phyloP scores from a whole-genome alignment of 306 rosid species.

The Purshia tridentata region DNA sequence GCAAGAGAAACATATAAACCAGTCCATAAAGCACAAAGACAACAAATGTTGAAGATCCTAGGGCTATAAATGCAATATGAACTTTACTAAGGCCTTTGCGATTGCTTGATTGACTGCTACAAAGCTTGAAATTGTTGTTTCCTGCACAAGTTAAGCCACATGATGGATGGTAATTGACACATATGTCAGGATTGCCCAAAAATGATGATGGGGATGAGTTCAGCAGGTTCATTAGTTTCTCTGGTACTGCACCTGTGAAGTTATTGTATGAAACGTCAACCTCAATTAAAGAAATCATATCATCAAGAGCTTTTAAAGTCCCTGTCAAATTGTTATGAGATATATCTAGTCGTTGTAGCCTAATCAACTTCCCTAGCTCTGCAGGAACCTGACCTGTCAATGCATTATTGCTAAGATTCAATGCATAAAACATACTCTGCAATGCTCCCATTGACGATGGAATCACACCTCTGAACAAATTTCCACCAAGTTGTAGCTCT shows the following conservation, averaged over 20 bases:
- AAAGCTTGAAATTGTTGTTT: slow-evolving; percentile 39
- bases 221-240: slow-evolving; percentile 42
- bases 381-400: slow-evolving; percentile 63
- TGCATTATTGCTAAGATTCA: slow-evolving; percentile 77
- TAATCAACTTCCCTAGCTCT: slow-evolving; percentile 42
- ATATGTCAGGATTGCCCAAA: slow-evolving; percentile 58
- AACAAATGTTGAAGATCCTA: slow-evolving; percentile 52
- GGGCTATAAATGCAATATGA: slow-evolving; percentile 45
- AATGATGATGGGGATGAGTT: slow-evolving; percentile 46
- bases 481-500: slow-evolving; percentile 76
- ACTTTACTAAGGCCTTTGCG: slow-evolving; percentile 37
- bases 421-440: slow-evolving; percentile 41
- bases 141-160: slow-evolving; percentile 35
- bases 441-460: slow-evolving; percentile 60
- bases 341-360: slow-evolving; percentile 48
- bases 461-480: slow-evolving; percentile 65
- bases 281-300: slow-evolving; percentile 40
- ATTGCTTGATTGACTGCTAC: slow-evolving; percentile 36
- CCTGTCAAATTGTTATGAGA: slow-evolving; percentile 81
- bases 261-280: slow-evolving; percentile 63
- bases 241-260: slow-evolving; percentile 63
- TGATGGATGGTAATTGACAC: slow-evolving; percentile 46
- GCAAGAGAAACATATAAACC: slow-evolving; percentile 25
- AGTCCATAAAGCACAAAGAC: slow-evolving; percentile 40
- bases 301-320: slow-evolving; percentile 41